Evolutionary conservation across 179 eudicot genomes (phyloP), one percentile per base, ranked within the genome.

Genomic region (Drosera spatulata): DNA sequence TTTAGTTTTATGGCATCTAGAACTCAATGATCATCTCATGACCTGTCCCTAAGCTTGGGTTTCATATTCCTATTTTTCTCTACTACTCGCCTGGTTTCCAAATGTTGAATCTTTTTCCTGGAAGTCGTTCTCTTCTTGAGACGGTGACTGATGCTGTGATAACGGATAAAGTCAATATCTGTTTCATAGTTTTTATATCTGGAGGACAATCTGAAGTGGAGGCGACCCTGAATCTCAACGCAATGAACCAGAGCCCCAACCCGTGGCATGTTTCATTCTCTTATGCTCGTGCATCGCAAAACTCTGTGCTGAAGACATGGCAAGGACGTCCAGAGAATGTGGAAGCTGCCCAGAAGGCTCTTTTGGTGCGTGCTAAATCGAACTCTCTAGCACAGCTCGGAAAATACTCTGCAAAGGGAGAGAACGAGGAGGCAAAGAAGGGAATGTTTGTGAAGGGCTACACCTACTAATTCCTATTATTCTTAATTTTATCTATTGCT

Each of bases 221-320:
- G 66, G 84, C 87, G 39, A 82, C 82, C 43, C 73, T 70, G 2
- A 82, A 82, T 77, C 73, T 82, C 71, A 82, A 82, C 51, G 84
- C 87, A 9, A 82, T 82, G 84, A 82, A 82, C 75, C 87, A 82
- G 69, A 58, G 61, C 50, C 80, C 87, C 13, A 82, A 82, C 79
- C 84, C 82, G 57, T 82, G 87, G 82, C 87, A 82, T 44, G 87
- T 82, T 13, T 79, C 84, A 8, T 82, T 82, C 53, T 82, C 87
- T 10, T 82, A 82, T 53, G 87, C 84, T 10, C 68, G 82, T 57
- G 87, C 87, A 50, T 77, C 77, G n/a, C 84, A 79, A 15, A 82
- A 79, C 80, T 67, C 82, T 43, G 80, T 81, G 78, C 77, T 82
- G 13, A 82, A 82, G 80, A 77, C 84, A 63, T 79, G 87, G 82